These are phyloP conservation scores for Pythium plurisporium DNA, from an alignment of 352 stramenopile species.

Conservation along the genomic window DNA sequence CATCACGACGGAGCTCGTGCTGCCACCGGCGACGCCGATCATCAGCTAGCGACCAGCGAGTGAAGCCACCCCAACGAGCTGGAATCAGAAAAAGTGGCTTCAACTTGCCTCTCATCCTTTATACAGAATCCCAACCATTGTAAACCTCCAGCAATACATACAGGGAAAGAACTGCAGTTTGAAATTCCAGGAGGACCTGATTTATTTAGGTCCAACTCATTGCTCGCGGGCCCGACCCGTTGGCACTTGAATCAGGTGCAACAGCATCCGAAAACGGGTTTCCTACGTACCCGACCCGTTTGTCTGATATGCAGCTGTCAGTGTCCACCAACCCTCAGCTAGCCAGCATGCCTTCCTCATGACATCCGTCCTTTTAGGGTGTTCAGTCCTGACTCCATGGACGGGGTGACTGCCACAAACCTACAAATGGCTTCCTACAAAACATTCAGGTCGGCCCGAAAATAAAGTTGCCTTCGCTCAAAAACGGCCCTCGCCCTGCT, in stretches of 20 bases:
- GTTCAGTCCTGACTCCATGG: too few relatives aligned
- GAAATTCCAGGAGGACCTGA: slow-evolving; percentile 18
- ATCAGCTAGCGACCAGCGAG: too few relatives aligned
- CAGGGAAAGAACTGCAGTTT: slow-evolving; percentile 7
- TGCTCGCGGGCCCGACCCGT: background rate
- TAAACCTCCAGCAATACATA: too few relatives aligned
- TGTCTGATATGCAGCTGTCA: background rate
- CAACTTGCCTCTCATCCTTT: too few relatives aligned
- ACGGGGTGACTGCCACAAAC: slow-evolving; percentile 1
- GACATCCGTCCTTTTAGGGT: slow-evolving; percentile 6
- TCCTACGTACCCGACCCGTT: background rate
- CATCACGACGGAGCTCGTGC: too few relatives aligned
- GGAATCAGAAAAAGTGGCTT: too few relatives aligned
- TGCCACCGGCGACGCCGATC: too few relatives aligned
- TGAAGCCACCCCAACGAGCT: too few relatives aligned
- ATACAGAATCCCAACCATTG: too few relatives aligned
- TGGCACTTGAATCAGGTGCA: background rate
- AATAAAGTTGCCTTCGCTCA: slow-evolving; percentile 9
- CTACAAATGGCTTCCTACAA: slow-evolving; percentile 1
- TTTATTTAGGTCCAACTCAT: slow-evolving; percentile 16
- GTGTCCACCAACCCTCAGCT: too few relatives aligned
- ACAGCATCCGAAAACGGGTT: background rate
- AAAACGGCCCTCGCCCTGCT: slow-evolving; percentile 14
- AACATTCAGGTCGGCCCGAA: slow-evolving; percentile 15
- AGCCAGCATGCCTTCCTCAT: background rate